These are phyloP conservation scores for Yamadazyma diospyri DNA, from an alignment of 1,139 yeast genomes.

Conservation along the genomic window DNA sequence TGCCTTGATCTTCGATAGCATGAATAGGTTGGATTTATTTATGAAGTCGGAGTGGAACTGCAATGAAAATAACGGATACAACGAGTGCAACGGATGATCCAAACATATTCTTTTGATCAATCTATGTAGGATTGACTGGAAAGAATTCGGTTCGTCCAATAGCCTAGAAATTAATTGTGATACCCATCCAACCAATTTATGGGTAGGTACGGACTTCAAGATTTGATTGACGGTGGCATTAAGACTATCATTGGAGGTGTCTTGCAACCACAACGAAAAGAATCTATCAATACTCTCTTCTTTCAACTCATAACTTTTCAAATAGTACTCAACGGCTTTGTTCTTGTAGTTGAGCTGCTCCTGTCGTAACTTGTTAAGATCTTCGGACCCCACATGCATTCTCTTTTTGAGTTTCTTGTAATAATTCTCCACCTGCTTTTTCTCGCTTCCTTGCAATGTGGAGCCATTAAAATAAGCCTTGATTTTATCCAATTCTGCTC, in stretches of 20 bases:
- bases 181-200: slow-evolving; percentile 73
- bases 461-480: slow-evolving; percentile 39
- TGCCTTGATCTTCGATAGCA: slow-evolving; percentile 47
- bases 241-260: slow-evolving; percentile 40
- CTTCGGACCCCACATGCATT: slow-evolving; percentile 46
- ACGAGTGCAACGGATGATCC: slow-evolving; percentile 74
- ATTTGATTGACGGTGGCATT: slow-evolving; percentile 31
- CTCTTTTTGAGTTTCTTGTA: slow-evolving; percentile 47
- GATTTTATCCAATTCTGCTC: slow-evolving; percentile 47
- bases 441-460: slow-evolving; percentile 39
- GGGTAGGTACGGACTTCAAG: slow-evolving; percentile 46
- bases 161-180: slow-evolving; percentile 80
- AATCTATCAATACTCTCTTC: slow-evolving; percentile 71
- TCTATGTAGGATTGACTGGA: slow-evolving; percentile 53
- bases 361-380: slow-evolving; percentile 34
- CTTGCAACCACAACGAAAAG: slow-evolving; percentile 83
- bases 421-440: slow-evolving; percentile 49
- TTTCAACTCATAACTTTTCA: slow-evolving; percentile 49
- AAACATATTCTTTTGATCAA: slow-evolving; percentile 50
- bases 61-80: slow-evolving; percentile 65
- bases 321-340: slow-evolving; percentile 59
- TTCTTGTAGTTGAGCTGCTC: slow-evolving; percentile 44
- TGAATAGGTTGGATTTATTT: slow-evolving; percentile 26
- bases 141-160: slow-evolving; percentile 41
- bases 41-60: slow-evolving; percentile 39